These are phyloP conservation scores for Choiromyces venosus DNA, from an alignment of 495 filamentous ascomycete genomes.

Conservation along the genomic window DNA sequence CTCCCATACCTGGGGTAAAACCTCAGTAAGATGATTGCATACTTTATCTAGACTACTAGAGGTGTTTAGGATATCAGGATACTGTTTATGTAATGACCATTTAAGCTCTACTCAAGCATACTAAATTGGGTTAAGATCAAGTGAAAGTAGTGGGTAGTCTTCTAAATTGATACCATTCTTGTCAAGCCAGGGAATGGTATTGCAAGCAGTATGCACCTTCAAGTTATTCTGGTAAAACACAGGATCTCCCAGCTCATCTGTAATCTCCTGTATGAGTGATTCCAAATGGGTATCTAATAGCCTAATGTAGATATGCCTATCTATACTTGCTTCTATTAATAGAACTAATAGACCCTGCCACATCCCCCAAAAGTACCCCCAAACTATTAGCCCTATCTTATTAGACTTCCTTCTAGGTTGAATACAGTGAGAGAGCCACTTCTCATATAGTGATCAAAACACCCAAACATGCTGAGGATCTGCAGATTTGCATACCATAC, in stretches of 20 bases:
- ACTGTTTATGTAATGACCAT: constrained; percentile 8
- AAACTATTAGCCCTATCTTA: background rate
- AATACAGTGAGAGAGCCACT: constrained; percentile 31
- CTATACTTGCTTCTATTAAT: constrained; percentile 14
- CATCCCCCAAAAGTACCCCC: constrained; percentile 11
- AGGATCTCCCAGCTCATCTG: background rate
- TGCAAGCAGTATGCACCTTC: constrained; percentile 21
- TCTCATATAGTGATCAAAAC: constrained; percentile 15
- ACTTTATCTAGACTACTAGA: background rate
- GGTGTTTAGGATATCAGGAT: constrained; percentile 14
- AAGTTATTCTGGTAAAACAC: constrained; percentile 38
- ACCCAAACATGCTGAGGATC: constrained; percentile 16
- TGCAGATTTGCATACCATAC: constrained; percentile 6
- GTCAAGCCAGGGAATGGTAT: constrained; percentile 24
- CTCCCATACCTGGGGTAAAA: constrained; percentile 4
- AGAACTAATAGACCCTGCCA: constrained; percentile 13
- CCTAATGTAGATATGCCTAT: background rate
- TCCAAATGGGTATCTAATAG: background rate
- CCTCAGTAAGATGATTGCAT: background rate
- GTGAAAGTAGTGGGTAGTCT: constrained; percentile 38
- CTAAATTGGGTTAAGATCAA: constrained; percentile 42
- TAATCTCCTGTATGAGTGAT: background rate
- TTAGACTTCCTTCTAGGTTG: constrained; percentile 11
- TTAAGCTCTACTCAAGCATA: constrained; percentile 39
- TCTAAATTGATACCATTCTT: constrained; percentile 30